Evolutionary conservation across 257 asterid species (phyloP).

Genomic region (Solanum sitiens): DNA sequence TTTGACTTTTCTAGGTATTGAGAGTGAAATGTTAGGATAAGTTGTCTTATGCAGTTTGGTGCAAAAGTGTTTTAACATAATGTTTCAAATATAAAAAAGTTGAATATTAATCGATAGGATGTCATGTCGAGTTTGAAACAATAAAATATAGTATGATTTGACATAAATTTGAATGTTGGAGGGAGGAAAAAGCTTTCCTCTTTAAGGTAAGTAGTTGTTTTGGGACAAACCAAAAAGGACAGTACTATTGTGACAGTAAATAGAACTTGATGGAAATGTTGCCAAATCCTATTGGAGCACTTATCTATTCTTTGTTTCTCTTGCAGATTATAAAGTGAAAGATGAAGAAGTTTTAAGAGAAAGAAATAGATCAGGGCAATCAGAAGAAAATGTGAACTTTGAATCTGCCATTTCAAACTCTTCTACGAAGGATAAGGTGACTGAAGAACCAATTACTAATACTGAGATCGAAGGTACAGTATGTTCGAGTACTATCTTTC

Average conservation of each 20-base stretch:
- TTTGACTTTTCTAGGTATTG: background rate
- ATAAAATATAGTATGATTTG: background rate
- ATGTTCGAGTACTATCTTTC: background rate
- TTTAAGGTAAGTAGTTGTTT: background rate
- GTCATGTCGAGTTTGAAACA: background rate
- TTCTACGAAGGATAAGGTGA: background rate
- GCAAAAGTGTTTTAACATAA: background rate
- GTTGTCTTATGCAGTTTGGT: background rate
- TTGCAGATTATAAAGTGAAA: conserved; percentile 6
- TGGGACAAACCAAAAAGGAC: background rate
- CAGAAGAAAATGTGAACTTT: background rate
- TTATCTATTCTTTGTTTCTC: background rate
- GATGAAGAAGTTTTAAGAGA: conserved; percentile 5
- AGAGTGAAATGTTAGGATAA: background rate
- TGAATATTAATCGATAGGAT: background rate
- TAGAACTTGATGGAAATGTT: background rate
- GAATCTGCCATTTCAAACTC: background rate
- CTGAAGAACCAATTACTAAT: background rate
- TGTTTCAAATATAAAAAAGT: background rate
- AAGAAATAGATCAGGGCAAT: background rate
- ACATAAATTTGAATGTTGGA: background rate
- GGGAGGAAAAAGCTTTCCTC: background rate
- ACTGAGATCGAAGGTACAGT: background rate
- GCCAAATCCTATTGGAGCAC: background rate
- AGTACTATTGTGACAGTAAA: background rate